Evolutionary conservation across 2,329 filamentous ascomycete genomes (phyloP).

Genomic region (Pseudonectria foliicola): DNA sequence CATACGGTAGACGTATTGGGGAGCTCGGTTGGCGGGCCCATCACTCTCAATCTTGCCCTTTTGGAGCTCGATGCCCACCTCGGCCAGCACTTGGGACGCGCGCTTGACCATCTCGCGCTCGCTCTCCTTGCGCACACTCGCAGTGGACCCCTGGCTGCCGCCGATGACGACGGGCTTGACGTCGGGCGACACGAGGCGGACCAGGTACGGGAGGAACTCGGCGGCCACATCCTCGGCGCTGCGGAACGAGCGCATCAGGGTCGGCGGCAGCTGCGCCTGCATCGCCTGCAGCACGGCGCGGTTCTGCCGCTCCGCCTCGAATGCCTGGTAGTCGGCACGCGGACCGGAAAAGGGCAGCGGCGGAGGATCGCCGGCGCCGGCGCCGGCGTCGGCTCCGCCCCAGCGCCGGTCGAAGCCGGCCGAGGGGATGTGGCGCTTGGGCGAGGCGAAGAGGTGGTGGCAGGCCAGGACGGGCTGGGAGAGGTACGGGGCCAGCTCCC

Average conservation of each 20-base stretch:
- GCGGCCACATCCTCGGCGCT: constrained; percentile 69
- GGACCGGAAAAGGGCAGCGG: constrained; percentile 73
- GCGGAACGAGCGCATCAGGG: constrained; percentile 69
- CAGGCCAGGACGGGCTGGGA: constrained; percentile 82
- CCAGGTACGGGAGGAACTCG: constrained; percentile 78
- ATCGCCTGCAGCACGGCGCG: constrained; percentile 65
- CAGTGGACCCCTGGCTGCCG: constrained; percentile 58
- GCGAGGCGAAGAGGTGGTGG: constrained; percentile 81
- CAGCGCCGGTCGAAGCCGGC: constrained; percentile 36
- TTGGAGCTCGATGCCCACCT: constrained; percentile 74
- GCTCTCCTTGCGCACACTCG: constrained; percentile 79
- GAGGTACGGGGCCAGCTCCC: constrained; percentile 85
- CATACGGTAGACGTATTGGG: constrained; percentile 83
- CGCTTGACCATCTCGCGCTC: constrained; percentile 76
- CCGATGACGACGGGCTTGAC: constrained; percentile 85
- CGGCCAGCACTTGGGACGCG: constrained; percentile 75
- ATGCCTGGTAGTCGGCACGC: constrained; percentile 72
- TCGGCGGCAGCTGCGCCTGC: constrained; percentile 63
- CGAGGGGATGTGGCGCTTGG: constrained; percentile 42
- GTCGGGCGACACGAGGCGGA: constrained; percentile 78
- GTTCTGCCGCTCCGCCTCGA: constrained; percentile 75
- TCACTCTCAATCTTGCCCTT: constrained; percentile 71
- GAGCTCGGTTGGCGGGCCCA: constrained; percentile 48
- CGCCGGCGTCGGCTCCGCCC: constrained; percentile 37
- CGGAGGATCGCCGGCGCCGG: constrained; percentile 39